Evolutionary conservation across 768 basidiomycete genomes (phyloP).

Genomic region (Leccinum rimulosum): DNA sequence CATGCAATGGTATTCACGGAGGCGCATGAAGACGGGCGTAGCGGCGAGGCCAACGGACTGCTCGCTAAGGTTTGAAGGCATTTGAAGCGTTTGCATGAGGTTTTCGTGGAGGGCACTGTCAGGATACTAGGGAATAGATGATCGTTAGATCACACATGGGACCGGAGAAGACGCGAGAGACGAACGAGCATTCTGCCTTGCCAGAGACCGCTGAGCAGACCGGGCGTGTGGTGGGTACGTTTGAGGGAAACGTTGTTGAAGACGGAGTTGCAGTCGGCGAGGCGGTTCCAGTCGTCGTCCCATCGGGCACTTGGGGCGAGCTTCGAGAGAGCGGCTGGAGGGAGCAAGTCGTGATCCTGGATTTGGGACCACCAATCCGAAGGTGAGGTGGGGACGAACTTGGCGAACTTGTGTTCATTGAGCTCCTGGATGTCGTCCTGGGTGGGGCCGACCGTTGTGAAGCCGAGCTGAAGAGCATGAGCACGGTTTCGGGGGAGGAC

Average conservation of each 20-base stretch:
- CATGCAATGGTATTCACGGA: conserved; percentile 53
- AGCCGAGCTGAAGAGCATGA: conserved; percentile 26
- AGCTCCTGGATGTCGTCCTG: conserved; percentile 60
- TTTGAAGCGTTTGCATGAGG: conserved; percentile 21
- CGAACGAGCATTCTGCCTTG: conserved; percentile 62
- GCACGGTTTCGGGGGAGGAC: conserved; percentile 34
- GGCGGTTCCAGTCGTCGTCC: conserved; percentile 60
- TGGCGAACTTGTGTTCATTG: conserved; percentile 42
- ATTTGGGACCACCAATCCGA: conserved; percentile 26
- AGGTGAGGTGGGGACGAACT: conserved; percentile 18
- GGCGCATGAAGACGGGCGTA: conserved; percentile 55
- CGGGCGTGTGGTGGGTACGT: conserved; percentile 44
- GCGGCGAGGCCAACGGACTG: conserved; percentile 35
- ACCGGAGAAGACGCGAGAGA: conserved; percentile 5
- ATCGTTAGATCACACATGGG: neutral
- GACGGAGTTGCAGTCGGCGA: conserved; percentile 45
- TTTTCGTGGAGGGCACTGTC: conserved; percentile 16
- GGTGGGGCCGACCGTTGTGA: conserved; percentile 40
- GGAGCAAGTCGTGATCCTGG: conserved; percentile 18
- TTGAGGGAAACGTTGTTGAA: conserved; percentile 24
- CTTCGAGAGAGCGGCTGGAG: conserved; percentile 23
- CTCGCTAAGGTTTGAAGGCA: conserved; percentile 35
- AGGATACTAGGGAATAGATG: conserved; percentile 14
- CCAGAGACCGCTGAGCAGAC: conserved; percentile 56
- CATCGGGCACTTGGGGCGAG: conserved; percentile 41